Evolutionary conservation across 345 rosid species (phyloP).

Genomic region (Eucalyptus albens): DNA sequence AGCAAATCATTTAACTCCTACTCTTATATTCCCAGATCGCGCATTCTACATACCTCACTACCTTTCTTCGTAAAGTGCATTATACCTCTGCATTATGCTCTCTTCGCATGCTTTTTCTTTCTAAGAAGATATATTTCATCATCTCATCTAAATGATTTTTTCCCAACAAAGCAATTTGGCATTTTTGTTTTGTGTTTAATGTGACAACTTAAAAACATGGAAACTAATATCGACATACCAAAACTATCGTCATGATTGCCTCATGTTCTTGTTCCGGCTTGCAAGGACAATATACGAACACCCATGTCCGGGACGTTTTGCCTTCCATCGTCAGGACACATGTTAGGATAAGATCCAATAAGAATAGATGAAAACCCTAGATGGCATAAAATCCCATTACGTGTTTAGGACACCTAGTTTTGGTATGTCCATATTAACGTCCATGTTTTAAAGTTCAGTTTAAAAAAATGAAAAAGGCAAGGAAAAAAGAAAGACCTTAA

Average conservation of each 20-base stretch:
- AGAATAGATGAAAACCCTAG: neutral
- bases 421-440: neutral
- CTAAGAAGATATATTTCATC: neutral
- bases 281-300: neutral
- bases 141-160: neutral
- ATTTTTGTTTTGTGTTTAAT: neutral
- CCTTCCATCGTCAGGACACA: neutral
- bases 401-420: neutral
- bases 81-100: neutral
- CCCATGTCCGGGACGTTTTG: neutral
- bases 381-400: neutral
- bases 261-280: neutral
- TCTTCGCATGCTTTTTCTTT: neutral
- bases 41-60: neutral
- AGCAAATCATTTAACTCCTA: neutral
- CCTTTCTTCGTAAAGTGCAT: neutral
- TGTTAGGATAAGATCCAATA: neutral
- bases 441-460: neutral
- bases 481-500: neutral
- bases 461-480: neutral
- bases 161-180: neutral
- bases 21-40: neutral
- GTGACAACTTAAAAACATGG: neutral
- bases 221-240: neutral
- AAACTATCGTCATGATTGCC: neutral